phyloP scores from a whole-genome alignment of 345 rosid genomes.

The Brassica nigra region DNA sequence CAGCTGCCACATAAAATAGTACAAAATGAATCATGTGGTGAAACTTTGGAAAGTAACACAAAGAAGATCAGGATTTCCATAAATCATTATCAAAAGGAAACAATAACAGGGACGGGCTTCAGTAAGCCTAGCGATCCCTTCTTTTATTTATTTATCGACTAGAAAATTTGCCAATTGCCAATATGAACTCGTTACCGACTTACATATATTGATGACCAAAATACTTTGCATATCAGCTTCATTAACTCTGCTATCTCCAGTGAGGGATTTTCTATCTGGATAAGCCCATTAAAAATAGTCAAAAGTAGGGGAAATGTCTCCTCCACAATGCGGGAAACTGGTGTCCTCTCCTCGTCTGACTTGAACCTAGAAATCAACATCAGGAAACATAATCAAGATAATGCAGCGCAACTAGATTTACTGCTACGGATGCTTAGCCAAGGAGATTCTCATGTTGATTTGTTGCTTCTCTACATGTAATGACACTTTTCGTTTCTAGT shows the following conservation, averaged over 20 bases:
- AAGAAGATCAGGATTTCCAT: background rate
- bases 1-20: background rate
- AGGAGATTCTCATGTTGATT: background rate
- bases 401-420: background rate
- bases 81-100: background rate
- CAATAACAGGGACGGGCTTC: background rate
- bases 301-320: conserved; percentile 48
- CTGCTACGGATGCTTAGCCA: conserved; percentile 1
- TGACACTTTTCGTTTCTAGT: background rate
- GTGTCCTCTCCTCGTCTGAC: conserved; percentile 95
- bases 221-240: background rate
- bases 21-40: background rate
- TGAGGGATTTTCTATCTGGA: background rate
- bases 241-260: background rate
- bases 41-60: background rate
- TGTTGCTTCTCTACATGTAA: background rate
- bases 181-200: background rate
- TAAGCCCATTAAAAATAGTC: background rate
- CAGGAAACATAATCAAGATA: conserved; percentile 17
- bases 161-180: background rate
- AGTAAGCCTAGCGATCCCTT: background rate
- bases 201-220: background rate
- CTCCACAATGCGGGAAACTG: conserved; percentile 79
- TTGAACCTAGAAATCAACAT: conserved; percentile 72
- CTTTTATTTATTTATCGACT: background rate